These are phyloP conservation scores for Saccharomycopsis capsularis DNA, from an alignment of 805 yeast species.

Conservation along the genomic window DNA sequence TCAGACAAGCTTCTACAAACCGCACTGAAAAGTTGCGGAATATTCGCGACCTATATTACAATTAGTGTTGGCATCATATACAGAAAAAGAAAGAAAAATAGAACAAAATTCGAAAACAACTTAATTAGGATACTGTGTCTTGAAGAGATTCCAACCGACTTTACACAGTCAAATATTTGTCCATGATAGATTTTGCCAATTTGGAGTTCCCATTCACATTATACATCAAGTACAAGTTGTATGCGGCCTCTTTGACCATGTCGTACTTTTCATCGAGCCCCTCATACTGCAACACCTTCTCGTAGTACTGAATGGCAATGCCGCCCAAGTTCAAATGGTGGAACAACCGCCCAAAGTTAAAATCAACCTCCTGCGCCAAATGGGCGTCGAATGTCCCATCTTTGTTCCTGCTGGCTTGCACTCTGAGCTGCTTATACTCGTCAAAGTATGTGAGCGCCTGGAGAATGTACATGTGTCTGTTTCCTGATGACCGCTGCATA, in stretches of 20 bases:
- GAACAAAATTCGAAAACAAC: too few relatives aligned
- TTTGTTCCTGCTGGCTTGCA: constrained; percentile 25
- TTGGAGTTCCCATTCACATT: constrained; percentile 64
- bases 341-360: constrained; percentile 77
- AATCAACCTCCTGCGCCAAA: constrained; percentile 70
- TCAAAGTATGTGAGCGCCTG: constrained; percentile 77
- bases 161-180: constrained; percentile 50
- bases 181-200: constrained; percentile 59
- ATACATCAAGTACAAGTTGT: constrained; percentile 72
- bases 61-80: too few relatives aligned
- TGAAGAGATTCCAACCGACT: too few relatives aligned
- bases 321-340: constrained; percentile 75
- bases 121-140: too few relatives aligned
- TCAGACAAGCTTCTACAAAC: too few relatives aligned
- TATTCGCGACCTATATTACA: too few relatives aligned
- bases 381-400: constrained; percentile 30
- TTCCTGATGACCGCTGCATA: constrained; percentile 80
- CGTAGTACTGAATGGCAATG: constrained; percentile 68
- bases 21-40: too few relatives aligned
- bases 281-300: constrained; percentile 43
- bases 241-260: constrained; percentile 74
- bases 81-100: too few relatives aligned
- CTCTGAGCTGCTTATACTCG: constrained; percentile 59
- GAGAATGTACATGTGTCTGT: constrained; percentile 78
- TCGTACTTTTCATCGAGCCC: constrained; percentile 35